Evolutionary conservation across 768 basidiomycete species (phyloP), one percentile per base, ranked within the genome.

Genomic region (Tricholoma sp.): DNA sequence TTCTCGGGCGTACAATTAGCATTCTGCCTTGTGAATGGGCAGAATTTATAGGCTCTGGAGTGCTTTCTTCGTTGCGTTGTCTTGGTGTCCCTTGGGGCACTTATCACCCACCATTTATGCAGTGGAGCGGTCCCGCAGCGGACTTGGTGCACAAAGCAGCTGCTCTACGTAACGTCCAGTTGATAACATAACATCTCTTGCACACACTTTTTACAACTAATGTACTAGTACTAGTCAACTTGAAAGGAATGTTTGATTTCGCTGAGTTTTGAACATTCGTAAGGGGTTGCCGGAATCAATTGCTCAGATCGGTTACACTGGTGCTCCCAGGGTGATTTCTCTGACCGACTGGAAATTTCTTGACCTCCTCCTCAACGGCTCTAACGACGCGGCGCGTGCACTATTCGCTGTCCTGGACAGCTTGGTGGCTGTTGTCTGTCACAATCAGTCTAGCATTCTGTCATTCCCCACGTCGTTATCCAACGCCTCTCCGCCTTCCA

Each of bases 11-110:
- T 22, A 67, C 60, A 35, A 66, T 76, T 9, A 66, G 70, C n/a
- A 59, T 81, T 21, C 60, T 66, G 6, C 59, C 72, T 24, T 55
- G 68, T 18, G 76, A 79, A 59, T 83, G 81, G 82, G 63, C 60
- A 5, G 50, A 63, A 16, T 77, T 79, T 55, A 63, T 82, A 41
- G 50, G 55, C 9, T 75, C 70, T 34, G 71, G 75, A 4, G 63
- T 65, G 8, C 61, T 79, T 5, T 59, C 73, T 5, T 65, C 59
- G 6, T 66, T 82, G 50, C 69, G 67, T 29, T 63, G 63, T 11
- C 65, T 82, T 5, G 62, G 66, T 4, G 55, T 78, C 27, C 73
- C 80, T 5, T 66, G 70, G 60, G 77, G 76, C 1, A 77, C 73
- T 1, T 69, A 71, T 51, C 47, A 57, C 4, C 78, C 77, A 46